Evolutionary conservation across 352 stramenopile genomes (phyloP).

Genomic region (Phytophthora melonis): DNA sequence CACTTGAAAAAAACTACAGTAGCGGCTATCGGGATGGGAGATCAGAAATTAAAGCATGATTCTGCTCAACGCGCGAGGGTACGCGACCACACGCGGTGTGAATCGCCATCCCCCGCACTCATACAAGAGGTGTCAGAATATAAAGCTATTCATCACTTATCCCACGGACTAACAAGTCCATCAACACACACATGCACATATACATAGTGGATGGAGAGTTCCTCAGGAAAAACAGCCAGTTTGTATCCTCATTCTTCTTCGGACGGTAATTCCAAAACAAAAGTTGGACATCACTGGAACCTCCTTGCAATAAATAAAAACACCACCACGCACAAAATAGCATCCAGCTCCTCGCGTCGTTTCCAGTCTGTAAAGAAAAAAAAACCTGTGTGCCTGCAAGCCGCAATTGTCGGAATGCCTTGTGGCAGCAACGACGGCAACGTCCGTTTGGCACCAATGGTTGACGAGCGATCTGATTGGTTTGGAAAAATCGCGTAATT

Average conservation of each 20-base stretch:
- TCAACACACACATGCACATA: conserved; percentile 9
- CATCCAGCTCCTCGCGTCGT: too few species aligned
- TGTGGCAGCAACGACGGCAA: neutral
- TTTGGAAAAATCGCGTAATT: conserved; percentile 19
- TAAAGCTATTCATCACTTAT: conserved; percentile 91
- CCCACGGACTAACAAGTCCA: conserved; percentile 12
- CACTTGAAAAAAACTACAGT: neutral
- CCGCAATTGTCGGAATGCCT: conserved; percentile 36
- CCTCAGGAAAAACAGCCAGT: conserved; percentile 90
- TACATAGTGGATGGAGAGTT: conserved; percentile 45
- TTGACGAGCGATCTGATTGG: conserved; percentile 23
- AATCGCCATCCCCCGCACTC: conserved; percentile 63
- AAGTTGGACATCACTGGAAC: conserved; percentile 86
- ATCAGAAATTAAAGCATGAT: conserved; percentile 82
- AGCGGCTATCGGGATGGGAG: conserved; percentile 22
- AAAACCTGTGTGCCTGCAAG: neutral
- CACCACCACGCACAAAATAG: neutral
- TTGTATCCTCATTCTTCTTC: conserved; percentile 85
- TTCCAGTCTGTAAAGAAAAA: too few species aligned
- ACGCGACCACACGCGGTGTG: conserved; percentile 67
- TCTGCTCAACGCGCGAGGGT: conserved; percentile 79
- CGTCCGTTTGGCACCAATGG: conserved; percentile 30
- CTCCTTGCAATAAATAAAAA: conserved; percentile 19
- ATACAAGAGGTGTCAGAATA: conserved; percentile 94
- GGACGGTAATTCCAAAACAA: conserved; percentile 92